Evolutionary conservation across 2,329 filamentous ascomycete species (phyloP), one percentile per base, ranked within the genome.

Genomic region (Fusarium annulatum): DNA sequence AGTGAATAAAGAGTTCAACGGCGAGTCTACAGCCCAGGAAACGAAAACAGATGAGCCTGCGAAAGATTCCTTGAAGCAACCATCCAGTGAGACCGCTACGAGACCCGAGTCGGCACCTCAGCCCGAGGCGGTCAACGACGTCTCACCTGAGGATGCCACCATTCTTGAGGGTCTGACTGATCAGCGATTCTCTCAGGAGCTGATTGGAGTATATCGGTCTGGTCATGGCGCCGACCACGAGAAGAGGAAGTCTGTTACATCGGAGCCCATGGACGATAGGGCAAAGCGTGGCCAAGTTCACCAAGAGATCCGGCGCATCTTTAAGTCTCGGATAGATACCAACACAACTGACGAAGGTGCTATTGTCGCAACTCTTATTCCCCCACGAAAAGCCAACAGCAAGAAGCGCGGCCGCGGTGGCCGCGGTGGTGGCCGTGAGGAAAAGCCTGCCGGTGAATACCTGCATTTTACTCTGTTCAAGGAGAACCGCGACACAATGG

Each of bases 401-500:
- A 81, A 80, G 70, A 81, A 79, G 66, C 65, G 79, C 46, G 77
- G 56, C 18, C 75, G 79, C 30, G 76, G 77, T 15, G 73, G 72
- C 26, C 75, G 75, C 19, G 72, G 72, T n/a, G 71, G 64, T 38
- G 71, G 62, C 21, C 72, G 67, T 16, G 77, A 80, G 7, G 79
- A 82, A 66, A 81, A 82, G 69, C 81, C 81, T 65, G 69, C 81
- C 87, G 94, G 93, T 23, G 92, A 95, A 55, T 96, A 94, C 81
- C 85, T 97, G 19, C 95, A 97, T 81, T 97, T 97, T 81, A 96
- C 94, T 1, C 86, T 98, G 58, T 97, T 96, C 88, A 98, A 98
- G 84, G 95, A 97, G 84, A 98, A 98, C 84, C 95, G 96, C 80
- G 95, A 98, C 80, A 98, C 95, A 2, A 97, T 97, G 93, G 95